A percentile compares a stretch with the other conserved stretches of the same genome.
Conservation (phyloP, 2,329 filamentous ascomycete species). For the Colletotrichum endophyticum region DNA sequence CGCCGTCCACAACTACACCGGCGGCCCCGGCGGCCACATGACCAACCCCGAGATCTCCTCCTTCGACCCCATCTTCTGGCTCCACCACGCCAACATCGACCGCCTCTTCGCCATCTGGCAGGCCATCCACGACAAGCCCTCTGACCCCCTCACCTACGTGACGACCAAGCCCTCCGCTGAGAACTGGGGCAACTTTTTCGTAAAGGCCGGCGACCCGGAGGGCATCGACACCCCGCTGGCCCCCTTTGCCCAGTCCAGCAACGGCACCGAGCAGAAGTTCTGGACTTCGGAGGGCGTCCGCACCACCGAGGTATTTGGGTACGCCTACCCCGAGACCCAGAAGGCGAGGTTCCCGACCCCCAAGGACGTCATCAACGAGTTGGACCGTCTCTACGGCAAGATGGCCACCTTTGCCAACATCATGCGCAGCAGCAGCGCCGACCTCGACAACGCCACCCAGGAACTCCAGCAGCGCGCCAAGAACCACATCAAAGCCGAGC, state of each 20-base stretch:
- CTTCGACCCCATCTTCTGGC: constrained; percentile 69
- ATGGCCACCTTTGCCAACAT: constrained; percentile 14
- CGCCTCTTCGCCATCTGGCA: constrained; percentile 18
- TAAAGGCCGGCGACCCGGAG: constrained; percentile 25
- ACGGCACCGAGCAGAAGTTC: constrained; percentile 20
- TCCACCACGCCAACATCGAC: constrained; percentile 32
- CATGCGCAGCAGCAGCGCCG: background rate
- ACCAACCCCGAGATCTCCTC: constrained; percentile 57
- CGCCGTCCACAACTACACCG: constrained; percentile 36
- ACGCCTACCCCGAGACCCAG: constrained; percentile 32
- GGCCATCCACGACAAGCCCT: constrained; percentile 8
- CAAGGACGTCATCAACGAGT: constrained; percentile 23
- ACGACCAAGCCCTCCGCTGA: background rate
- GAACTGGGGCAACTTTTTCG: constrained; percentile 32
- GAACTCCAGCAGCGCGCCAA: constrained; percentile 2
- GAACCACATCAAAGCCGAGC: background rate
- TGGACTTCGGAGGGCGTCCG: constrained; percentile 32
- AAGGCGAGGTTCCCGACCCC: constrained; percentile 23
- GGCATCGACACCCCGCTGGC: constrained; percentile 24
- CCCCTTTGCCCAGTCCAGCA: constrained; percentile 26
- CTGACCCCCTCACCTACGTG: constrained; percentile 4
- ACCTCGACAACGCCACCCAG: background rate
- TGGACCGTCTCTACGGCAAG: constrained; percentile 6
- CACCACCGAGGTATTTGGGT: constrained; percentile 28
- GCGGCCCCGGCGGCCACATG: constrained; percentile 42